phyloP scores from a whole-genome alignment of 2,329 filamentous ascomycete species.

The Aschersonia sp. region DNA sequence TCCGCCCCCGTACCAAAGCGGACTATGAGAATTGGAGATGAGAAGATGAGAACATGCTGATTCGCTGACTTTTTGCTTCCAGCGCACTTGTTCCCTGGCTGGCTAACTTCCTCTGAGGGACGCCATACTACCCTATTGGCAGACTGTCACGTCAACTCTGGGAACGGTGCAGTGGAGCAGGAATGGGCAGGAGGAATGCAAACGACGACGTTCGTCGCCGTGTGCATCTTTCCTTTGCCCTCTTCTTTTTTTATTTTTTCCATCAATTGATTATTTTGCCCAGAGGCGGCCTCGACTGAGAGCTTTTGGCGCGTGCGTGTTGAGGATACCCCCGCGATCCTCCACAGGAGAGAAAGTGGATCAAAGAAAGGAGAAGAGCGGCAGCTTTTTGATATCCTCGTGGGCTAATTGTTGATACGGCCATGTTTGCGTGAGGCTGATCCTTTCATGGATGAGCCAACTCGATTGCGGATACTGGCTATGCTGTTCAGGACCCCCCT shows the following conservation, averaged over 20 bases:
- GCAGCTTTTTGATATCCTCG: no score
- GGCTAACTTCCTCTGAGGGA: slow-evolving; percentile 31
- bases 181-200: neutral
- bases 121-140: neutral
- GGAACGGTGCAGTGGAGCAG: neutral
- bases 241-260: neutral
- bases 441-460: no score
- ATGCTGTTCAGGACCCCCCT: no score
- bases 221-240: neutral
- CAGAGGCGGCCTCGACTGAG: no score
- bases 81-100: slow-evolving; percentile 36
- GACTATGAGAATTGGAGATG: neutral
- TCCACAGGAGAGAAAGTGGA: neutral
- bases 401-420: no score
- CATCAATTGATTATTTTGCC: neutral
- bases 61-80: neutral
- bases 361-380: no score
- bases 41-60: slow-evolving; percentile 5
- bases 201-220: slow-evolving; percentile 1
- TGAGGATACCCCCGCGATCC: slow-evolving; percentile 3
- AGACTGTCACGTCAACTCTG: neutral
- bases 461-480: no score
- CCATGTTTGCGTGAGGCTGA: no score
- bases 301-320: slow-evolving; percentile 1
- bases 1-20: no score